Conservation (phyloP, 768 basidiomycete genomes). For the Hortiboletus campestris region DNA sequence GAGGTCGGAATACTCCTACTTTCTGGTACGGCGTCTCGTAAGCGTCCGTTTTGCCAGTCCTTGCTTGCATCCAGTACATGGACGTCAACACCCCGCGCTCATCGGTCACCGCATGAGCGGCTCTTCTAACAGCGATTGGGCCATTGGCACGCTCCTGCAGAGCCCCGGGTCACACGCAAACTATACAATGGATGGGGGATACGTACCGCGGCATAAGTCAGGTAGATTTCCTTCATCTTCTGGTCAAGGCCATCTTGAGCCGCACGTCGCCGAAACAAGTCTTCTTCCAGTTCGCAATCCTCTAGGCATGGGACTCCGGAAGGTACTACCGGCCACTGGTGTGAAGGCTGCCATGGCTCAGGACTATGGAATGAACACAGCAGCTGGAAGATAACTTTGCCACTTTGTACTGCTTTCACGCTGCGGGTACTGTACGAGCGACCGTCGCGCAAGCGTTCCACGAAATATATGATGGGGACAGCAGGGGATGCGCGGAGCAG, state of each 20-base stretch:
- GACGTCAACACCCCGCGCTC: conserved; percentile 49
- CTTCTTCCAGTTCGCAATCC: conserved; percentile 60
- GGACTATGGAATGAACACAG: conserved; percentile 81
- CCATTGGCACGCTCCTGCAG: conserved; percentile 62
- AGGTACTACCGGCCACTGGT: conserved; percentile 75
- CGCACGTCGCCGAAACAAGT: conserved; percentile 29
- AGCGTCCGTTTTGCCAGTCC: conserved; percentile 50
- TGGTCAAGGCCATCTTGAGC: conserved; percentile 33
- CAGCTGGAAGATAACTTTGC: conserved; percentile 58
- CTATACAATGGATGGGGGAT: conserved; percentile 13
- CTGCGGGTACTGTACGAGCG: conserved; percentile 68
- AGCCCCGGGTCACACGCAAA: conserved; percentile 28
- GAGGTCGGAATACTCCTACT: conserved; percentile 34
- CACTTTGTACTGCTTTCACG: conserved; percentile 57
- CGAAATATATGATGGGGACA: conserved; percentile 73
- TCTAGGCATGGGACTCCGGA: conserved; percentile 52
- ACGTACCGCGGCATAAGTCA: conserved; percentile 29
- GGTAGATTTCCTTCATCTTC: conserved; percentile 31
- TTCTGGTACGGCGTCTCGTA: conserved; percentile 77
- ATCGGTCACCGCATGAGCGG: conserved; percentile 40
- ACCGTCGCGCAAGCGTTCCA: conserved; percentile 74
- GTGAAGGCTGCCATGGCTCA: conserved; percentile 69
- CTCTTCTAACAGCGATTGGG: conserved; percentile 65
- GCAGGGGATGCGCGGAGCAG: conserved; percentile 70
- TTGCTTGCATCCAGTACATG: conserved; percentile 82